phyloP scores from a whole-genome alignment of 1,284 basidiomycete species.

The Irpex lacteus region DNA sequence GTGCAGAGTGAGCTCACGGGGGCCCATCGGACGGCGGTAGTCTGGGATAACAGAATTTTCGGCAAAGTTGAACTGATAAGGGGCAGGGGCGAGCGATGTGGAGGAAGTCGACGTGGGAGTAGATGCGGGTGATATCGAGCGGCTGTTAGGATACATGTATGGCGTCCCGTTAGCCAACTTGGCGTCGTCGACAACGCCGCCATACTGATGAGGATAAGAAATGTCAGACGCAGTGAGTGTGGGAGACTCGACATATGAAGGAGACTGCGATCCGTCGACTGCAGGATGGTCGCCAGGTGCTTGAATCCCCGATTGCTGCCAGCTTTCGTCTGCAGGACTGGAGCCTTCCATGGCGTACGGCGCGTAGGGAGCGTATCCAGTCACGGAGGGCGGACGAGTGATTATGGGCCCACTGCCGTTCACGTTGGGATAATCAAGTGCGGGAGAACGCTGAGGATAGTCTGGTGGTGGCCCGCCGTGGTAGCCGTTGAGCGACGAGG shows the following conservation, averaged over 20 bases:
- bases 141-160: slow-evolving; percentile 65
- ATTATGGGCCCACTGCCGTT: slow-evolving; percentile 37
- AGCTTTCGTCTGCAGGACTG: slow-evolving; percentile 49
- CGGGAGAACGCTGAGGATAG: slow-evolving; percentile 45
- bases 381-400: slow-evolving; percentile 39
- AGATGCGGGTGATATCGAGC: slow-evolving; percentile 70
- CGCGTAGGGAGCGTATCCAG: slow-evolving; percentile 54
- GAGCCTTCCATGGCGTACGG: slow-evolving; percentile 44
- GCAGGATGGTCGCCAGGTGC: slow-evolving; percentile 42
- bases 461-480: slow-evolving; percentile 37
- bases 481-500: slow-evolving; percentile 37
- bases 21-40: slow-evolving; percentile 50
- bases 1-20: slow-evolving; percentile 57
- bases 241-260: slow-evolving; percentile 54
- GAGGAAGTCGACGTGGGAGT: slow-evolving; percentile 67
- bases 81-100: slow-evolving; percentile 57
- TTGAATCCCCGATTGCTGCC: slow-evolving; percentile 42
- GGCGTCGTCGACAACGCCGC: slow-evolving; percentile 62
- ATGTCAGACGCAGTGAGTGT: slow-evolving; percentile 57
- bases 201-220: slow-evolving; percentile 43
- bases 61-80: slow-evolving; percentile 61
- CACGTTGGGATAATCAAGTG: slow-evolving; percentile 44
- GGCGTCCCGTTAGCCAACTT: slow-evolving; percentile 47
- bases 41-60: slow-evolving; percentile 52
- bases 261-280: slow-evolving; percentile 47